Conservation (phyloP, 768 basidiomycete genomes). For the Guyanaporus albipodus region DNA sequence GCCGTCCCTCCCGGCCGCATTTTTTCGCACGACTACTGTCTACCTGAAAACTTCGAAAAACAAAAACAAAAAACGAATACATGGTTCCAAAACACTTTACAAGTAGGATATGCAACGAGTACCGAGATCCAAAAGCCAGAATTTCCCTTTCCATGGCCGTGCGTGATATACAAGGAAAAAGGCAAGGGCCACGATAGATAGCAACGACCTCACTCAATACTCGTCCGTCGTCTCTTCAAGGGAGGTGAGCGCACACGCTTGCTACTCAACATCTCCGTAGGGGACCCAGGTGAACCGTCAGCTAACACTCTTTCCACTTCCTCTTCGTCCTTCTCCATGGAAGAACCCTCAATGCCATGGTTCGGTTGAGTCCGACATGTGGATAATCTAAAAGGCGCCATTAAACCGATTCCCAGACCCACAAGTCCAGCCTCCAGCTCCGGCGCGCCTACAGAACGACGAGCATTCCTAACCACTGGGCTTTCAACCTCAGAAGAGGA, state of each 20-base stretch:
- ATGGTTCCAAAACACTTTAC: slow-evolving; percentile 32
- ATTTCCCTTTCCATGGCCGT: slow-evolving; percentile 7
- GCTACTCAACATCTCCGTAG: slow-evolving; percentile 17
- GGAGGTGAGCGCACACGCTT: slow-evolving; percentile 36
- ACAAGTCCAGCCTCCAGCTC: slow-evolving; percentile 34
- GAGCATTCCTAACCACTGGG: slow-evolving; percentile 41
- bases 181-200: slow-evolving; percentile 23
- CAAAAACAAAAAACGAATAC: slow-evolving; percentile 23
- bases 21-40: slow-evolving; percentile 24
- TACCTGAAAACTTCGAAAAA: no score
- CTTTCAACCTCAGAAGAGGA: slow-evolving; percentile 42
- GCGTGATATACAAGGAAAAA: slow-evolving; percentile 11
- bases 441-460: slow-evolving; percentile 19
- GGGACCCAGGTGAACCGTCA: slow-evolving; percentile 22
- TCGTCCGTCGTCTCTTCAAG: slow-evolving; percentile 49
- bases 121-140: slow-evolving; percentile 6
- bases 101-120: slow-evolving; percentile 26
- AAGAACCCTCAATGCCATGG: slow-evolving; percentile 6
- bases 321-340: slow-evolving; percentile 30
- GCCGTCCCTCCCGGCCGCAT: slow-evolving; percentile 9
- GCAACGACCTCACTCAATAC: slow-evolving; percentile 21
- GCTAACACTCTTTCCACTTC: slow-evolving; percentile 32
- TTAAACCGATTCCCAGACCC: slow-evolving; percentile 40
- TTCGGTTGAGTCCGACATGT: slow-evolving; percentile 32
- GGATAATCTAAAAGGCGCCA: slow-evolving; percentile 52